Evolutionary conservation across 805 yeast species (phyloP).

Genomic region (Yarrowia deformans): DNA sequence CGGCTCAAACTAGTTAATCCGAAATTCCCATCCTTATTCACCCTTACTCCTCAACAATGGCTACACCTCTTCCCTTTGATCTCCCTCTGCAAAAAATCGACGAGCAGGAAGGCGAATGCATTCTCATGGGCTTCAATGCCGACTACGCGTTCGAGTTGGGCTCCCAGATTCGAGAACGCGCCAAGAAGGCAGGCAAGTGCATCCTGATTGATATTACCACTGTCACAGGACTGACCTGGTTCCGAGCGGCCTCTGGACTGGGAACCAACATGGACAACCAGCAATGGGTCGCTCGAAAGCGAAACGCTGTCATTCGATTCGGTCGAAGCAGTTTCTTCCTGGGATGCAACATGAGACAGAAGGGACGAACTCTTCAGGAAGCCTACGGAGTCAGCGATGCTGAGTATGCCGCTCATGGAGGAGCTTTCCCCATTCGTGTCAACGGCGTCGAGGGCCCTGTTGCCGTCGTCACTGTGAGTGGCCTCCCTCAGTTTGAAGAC

Average conservation of each 20-base stretch:
- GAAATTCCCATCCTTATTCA: neutral
- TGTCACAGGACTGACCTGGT: constrained; percentile 45
- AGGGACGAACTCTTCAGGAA: constrained; percentile 43
- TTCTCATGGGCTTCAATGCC: constrained; percentile 47
- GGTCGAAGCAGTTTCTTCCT: constrained; percentile 46
- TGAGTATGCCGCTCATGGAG: constrained; percentile 48
- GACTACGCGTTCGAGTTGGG: constrained; percentile 80
- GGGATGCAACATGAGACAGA: constrained; percentile 46
- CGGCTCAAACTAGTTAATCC: constrained; percentile 4
- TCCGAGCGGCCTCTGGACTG: constrained; percentile 47
- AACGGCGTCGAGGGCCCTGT: constrained; percentile 48
- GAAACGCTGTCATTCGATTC: constrained; percentile 46
- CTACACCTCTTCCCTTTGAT: constrained; percentile 29
- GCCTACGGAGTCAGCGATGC: constrained; percentile 44
- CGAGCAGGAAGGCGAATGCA: constrained; percentile 46
- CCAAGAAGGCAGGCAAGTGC: constrained; percentile 45
- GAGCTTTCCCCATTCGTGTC: constrained; percentile 50
- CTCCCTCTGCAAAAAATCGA: constrained; percentile 40
- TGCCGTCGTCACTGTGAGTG: constrained; percentile 48
- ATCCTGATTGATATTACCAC: constrained; percentile 46
- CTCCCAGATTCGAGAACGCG: constrained; percentile 81
- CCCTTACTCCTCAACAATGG: constrained; percentile 7
- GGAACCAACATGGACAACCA: constrained; percentile 49
- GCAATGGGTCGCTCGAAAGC: constrained; percentile 47
- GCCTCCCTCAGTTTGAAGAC: constrained; percentile 47